Base-by-base conservation (phyloP, 1,284 basidiomycete species). In the Moesziomyces globuligerus region DNA sequence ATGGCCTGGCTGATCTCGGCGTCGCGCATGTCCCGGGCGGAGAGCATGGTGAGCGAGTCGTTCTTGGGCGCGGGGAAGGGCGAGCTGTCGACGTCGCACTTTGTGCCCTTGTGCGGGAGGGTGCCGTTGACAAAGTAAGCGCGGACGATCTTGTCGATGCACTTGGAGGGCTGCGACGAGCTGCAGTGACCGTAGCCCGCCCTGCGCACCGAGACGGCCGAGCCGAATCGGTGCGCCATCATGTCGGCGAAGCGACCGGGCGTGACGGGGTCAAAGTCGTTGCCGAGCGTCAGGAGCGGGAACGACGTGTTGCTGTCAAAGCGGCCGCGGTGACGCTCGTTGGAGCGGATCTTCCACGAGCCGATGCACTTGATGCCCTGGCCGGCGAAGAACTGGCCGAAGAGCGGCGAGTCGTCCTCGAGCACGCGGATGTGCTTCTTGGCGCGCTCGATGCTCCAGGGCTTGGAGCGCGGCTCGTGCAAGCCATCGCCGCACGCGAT, bases 251-350 rank as follows among this genome's bases (percentile, higher is more conserved):
- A 62, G 18, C 52, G 43, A 24, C 52, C 55, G 9, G 74, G 71
- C 10, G 74, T 75, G 29, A 74, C 74, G n/a, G 73, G 74, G 32
- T 75, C 74, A 34, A 52, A 73, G 36, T 73, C 66, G 52, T 75
- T 75, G 36, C 71, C 67, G n/a, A 72, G 61, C 17, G 41, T 47
- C 24, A 75, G 67, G 23, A 75, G 28, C 11, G 74, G 74, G 44
- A 51, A 69, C 9, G 71, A 57, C 11, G 74, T 70, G 38, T 54
- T 60, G 67, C 43, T 60, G 40, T 59, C 51, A 28, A 72, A 75
- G 25, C 64, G 26, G 41, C 74, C 74, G 11, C 39, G 52, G 48
- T 67, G 61, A n/a, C 59, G 61, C 36, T 75, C 71, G 49, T 57
- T 67, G 28, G 61, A 57, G 11, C 74, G 67, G 15, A 59, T 39